Percentiles rank a stretch among this genome's conserved stretches.
These are phyloP conservation scores for Coffea humblotiana DNA, from an alignment of 305 asterid species.

Conservation along the genomic window DNA sequence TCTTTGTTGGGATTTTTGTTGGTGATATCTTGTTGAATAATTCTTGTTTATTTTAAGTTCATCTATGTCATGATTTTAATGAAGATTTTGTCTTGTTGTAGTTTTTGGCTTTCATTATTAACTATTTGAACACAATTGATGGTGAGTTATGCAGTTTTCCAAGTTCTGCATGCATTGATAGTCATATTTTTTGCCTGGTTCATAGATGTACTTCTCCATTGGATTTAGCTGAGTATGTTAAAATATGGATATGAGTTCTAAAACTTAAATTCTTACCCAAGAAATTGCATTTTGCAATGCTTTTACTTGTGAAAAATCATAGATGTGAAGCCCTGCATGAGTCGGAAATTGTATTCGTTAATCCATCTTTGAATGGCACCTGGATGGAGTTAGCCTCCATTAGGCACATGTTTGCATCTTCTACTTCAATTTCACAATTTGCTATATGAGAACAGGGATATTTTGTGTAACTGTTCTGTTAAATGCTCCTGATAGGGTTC, in stretches of 20 bases:
- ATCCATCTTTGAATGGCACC: neutral
- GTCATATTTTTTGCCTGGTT: neutral
- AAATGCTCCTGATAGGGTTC: neutral
- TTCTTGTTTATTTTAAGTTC: neutral
- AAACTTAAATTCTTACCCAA: neutral
- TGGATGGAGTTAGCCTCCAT: neutral
- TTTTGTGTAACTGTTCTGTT: neutral
- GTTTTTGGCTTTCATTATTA: neutral
- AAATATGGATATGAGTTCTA: neutral
- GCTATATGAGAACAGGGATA: neutral
- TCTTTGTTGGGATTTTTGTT: neutral
- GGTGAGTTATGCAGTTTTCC: neutral
- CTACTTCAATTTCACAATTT: neutral
- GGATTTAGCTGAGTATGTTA: neutral
- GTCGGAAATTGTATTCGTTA: neutral
- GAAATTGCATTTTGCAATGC: neutral
- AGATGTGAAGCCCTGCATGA: neutral
- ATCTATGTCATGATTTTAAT: too few species aligned
- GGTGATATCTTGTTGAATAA: neutral
- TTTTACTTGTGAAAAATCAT: neutral
- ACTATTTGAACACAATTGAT: neutral
- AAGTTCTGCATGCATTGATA: neutral
- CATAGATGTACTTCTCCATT: neutral
- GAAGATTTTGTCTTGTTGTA: too few species aligned
- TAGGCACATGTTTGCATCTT: neutral